Conservation (phyloP, 1,284 basidiomycete genomes). For the Pseudomicrostroma phylloplanum region DNA sequence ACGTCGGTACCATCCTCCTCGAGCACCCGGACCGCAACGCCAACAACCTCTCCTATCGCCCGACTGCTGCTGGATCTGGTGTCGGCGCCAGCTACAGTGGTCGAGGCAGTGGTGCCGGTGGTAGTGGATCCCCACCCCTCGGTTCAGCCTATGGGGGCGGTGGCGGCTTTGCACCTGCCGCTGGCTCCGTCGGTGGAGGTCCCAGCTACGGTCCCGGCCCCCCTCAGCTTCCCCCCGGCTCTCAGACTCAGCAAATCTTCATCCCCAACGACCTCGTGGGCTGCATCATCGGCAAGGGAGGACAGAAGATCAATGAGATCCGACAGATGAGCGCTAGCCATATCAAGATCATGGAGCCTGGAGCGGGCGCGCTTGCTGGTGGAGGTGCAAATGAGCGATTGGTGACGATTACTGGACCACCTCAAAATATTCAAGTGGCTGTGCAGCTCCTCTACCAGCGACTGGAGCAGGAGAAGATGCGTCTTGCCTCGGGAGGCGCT, state of each 20-base stretch:
- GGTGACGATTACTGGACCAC: conserved; percentile 66
- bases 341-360: conserved; percentile 97
- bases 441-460: conserved; percentile 81
- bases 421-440: conserved; percentile 90
- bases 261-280: conserved; percentile 97
- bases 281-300: conserved; percentile 97
- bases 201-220: conserved; percentile 12
- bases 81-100: conserved; percentile 11
- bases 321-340: conserved; percentile 85
- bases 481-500: conserved; percentile 19
- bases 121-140: neutral
- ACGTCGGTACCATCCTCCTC: conserved; percentile 92
- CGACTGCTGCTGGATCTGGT: conserved; percentile 30
- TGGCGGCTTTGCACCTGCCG: conserved; percentile 11
- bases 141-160: conserved; percentile 6
- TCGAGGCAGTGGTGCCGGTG: conserved; percentile 9
- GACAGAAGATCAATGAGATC: conserved; percentile 98
- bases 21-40: conserved; percentile 71
- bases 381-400: conserved; percentile 52
- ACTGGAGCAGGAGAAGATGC: conserved; percentile 50
- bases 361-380: conserved; percentile 44
- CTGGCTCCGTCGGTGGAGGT: conserved; percentile 5
- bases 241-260: conserved; percentile 96
- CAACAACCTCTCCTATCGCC: conserved; percentile 51
- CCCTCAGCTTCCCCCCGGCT: conserved; percentile 56